Percentiles rank a stretch among this genome's conserved stretches.
phyloP scores from a whole-genome alignment of 768 basidiomycete species.

The Coprinopsis sp. region DNA sequence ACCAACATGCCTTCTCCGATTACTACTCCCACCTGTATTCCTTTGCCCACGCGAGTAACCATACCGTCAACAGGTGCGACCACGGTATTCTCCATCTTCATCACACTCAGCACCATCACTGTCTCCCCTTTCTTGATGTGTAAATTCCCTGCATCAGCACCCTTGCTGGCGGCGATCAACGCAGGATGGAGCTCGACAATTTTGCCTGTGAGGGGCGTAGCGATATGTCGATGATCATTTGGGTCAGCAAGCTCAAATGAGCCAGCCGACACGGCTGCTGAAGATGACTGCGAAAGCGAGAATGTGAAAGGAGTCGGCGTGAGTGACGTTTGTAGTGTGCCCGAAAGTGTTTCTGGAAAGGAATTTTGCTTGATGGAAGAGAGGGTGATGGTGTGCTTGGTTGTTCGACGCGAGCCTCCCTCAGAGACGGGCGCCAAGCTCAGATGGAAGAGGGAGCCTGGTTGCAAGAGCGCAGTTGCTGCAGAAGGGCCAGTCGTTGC shows the following conservation, averaged over 20 bases:
- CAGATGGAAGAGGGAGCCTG: slow-evolving; percentile 33
- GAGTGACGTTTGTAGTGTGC: slow-evolving; percentile 30
- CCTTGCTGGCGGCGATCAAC: slow-evolving; percentile 11
- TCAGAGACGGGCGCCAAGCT: slow-evolving; percentile 12
- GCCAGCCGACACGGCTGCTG: slow-evolving; percentile 21
- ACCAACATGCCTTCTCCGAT: slow-evolving; percentile 32
- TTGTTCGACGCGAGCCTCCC: slow-evolving; percentile 1
- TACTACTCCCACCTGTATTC: slow-evolving; percentile 27
- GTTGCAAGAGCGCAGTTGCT: slow-evolving; percentile 22
- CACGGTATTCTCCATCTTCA: slow-evolving; percentile 39
- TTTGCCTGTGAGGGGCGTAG: slow-evolving; percentile 33
- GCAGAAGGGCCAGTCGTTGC: background rate
- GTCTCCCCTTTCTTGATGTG: slow-evolving; percentile 30
- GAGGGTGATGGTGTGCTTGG: slow-evolving; percentile 29
- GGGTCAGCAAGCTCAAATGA: slow-evolving; percentile 32
- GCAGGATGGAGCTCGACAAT: slow-evolving; percentile 32
- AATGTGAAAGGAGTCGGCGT: slow-evolving; percentile 25
- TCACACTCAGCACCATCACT: slow-evolving; percentile 30
- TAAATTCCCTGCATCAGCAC: background rate
- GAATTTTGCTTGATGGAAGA: slow-evolving; percentile 30
- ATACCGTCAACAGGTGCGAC: slow-evolving; percentile 25
- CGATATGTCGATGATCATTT: slow-evolving; percentile 25
- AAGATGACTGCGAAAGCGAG: slow-evolving; percentile 28
- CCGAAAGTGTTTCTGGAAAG: slow-evolving; percentile 32
- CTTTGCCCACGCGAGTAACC: slow-evolving; percentile 27